Conservation (phyloP, 495 filamentous ascomycete genomes). For the Penicillium goetzii region DNA sequence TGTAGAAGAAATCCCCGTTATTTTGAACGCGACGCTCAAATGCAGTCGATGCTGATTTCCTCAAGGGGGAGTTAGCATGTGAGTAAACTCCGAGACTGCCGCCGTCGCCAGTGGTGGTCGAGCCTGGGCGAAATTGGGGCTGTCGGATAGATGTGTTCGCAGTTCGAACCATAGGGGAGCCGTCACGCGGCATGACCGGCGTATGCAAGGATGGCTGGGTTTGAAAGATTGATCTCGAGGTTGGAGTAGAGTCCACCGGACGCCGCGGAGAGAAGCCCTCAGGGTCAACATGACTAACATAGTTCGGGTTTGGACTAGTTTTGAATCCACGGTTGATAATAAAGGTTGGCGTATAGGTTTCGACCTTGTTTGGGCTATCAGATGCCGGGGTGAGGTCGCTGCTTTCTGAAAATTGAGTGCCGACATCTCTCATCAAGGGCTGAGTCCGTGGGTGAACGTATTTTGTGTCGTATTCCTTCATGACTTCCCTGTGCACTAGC, state of each 20-base stretch:
- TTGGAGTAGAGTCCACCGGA: constrained; percentile 34
- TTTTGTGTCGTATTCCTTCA: constrained; percentile 95
- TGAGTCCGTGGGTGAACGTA: constrained; percentile 90
- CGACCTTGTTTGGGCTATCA: constrained; percentile 60
- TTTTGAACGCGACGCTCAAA: constrained; percentile 45
- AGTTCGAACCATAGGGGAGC: constrained; percentile 53
- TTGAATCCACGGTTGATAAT: constrained; percentile 80
- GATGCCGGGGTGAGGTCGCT: constrained; percentile 45
- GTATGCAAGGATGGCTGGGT: constrained; percentile 42
- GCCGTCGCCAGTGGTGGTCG: constrained; percentile 60
- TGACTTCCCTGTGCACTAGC: constrained; percentile 85
- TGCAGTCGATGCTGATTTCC: constrained; percentile 60
- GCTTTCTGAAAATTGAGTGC: constrained; percentile 65
- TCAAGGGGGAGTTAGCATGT: constrained; percentile 79
- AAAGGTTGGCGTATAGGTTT: constrained; percentile 75
- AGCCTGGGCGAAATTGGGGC: constrained; percentile 56
- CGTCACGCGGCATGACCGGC: constrained; percentile 51
- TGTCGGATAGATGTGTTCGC: constrained; percentile 56
- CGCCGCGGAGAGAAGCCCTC: constrained; percentile 54
- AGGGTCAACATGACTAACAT: constrained; percentile 76
- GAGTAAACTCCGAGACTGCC: constrained; percentile 80
- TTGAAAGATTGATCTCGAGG: constrained; percentile 30
- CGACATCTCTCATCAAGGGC: constrained; percentile 79
- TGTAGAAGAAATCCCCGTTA: constrained; percentile 44
- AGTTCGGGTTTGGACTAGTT: constrained; percentile 87